A percentile compares a stretch with the other conserved stretches of the same genome.
These are phyloP conservation scores for Kentomonas sorsogonicus DNA, from an alignment of 208 protist genomes.

Conservation along the genomic window DNA sequence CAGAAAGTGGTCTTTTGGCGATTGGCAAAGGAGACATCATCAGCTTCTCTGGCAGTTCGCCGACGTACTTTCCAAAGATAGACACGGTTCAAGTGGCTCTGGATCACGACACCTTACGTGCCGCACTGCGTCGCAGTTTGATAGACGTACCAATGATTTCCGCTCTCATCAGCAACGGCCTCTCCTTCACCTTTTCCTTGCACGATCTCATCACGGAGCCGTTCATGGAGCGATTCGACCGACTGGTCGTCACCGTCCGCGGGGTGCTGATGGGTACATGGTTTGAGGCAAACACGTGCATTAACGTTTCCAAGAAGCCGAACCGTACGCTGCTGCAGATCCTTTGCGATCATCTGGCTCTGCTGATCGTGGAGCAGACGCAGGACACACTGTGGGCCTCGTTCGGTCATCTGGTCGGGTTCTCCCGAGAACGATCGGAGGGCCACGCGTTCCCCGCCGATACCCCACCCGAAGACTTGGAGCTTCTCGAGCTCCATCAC, in stretches of 20 bases:
- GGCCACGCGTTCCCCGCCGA: no score
- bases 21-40: no score
- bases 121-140: no score
- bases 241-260: conserved; percentile 21
- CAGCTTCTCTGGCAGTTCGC: no score
- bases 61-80: no score
- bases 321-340: conserved; percentile 14
- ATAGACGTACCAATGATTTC: conserved; percentile 36
- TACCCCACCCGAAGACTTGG: no score
- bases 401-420: conserved; percentile 61
- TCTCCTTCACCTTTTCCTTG: conserved; percentile 35
- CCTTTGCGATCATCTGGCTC: conserved; percentile 16
- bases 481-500: no score
- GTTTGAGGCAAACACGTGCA: conserved; percentile 41
- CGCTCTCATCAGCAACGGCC: conserved; percentile 34
- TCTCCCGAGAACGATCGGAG: conserved; percentile 11
- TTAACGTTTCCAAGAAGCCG: conserved; percentile 15
- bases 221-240: conserved; percentile 19
- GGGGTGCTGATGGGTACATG: conserved; percentile 71
- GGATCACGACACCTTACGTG: no score
- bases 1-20: no score
- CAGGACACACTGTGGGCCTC: conserved; percentile 64
- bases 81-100: no score
- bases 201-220: conserved; percentile 35
- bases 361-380: conserved; percentile 69